A percentile compares a stretch with the other conserved stretches of the same genome.
These are phyloP conservation scores for Xylaria polymorpha DNA, from an alignment of 2,329 filamentous ascomycete species.

Conservation along the genomic window DNA sequence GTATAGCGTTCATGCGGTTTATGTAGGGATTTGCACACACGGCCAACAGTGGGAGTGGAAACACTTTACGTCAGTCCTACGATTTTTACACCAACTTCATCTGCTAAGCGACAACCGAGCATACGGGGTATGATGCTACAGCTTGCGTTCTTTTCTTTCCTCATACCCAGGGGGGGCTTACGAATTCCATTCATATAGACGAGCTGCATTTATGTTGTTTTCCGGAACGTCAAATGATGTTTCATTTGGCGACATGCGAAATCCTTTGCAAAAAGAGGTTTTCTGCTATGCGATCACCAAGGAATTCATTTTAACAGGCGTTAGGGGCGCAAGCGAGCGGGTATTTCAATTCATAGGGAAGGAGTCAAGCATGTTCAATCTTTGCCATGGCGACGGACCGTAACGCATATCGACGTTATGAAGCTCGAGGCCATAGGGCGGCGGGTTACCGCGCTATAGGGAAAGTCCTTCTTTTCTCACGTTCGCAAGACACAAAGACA, in stretches of 20 bases:
- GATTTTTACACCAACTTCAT: not conserved
- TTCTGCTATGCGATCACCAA: constrained; percentile 20
- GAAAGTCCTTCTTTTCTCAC: constrained; percentile 5
- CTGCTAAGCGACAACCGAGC: constrained; percentile 2
- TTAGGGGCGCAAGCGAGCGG: constrained; percentile 21
- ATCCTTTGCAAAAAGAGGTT: constrained; percentile 8
- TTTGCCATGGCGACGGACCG: constrained; percentile 4
- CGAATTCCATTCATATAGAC: constrained; percentile 36
- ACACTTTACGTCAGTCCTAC: not conserved
- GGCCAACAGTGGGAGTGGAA: not conserved
- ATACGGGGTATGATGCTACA: constrained; percentile 7
- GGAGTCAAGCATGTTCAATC: constrained; percentile 15
- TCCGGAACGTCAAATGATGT: constrained; percentile 1
- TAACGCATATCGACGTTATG: not conserved
- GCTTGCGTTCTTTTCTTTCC: constrained; percentile 15
- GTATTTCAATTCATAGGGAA: not conserved
- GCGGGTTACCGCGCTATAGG: constrained; percentile 11
- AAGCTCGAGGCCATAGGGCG: not conserved
- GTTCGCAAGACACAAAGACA: constrained; percentile 8
- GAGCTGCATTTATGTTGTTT: constrained; percentile 22
- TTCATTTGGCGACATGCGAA: constrained; percentile 14
- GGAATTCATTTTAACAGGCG: constrained; percentile 20
- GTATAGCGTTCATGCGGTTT: constrained; percentile 15
- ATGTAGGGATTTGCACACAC: not conserved
- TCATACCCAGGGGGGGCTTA: constrained; percentile 1